phyloP scores from a whole-genome alignment of 371 early-diverging fungal species.

The Haplosporangium sp. region DNA sequence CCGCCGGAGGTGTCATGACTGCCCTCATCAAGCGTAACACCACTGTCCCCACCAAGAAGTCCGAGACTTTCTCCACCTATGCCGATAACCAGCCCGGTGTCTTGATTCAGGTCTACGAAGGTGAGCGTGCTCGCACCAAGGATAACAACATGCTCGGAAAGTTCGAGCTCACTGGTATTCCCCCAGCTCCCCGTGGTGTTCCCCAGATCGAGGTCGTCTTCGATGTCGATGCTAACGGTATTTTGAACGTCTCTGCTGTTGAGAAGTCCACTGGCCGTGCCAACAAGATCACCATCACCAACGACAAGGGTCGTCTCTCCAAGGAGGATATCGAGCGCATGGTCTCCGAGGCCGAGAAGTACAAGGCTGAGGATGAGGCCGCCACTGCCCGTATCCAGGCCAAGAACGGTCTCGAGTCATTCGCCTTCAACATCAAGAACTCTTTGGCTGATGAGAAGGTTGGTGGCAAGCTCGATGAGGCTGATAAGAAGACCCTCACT shows the following conservation, averaged over 20 bases:
- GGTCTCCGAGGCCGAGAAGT: constrained; percentile 97
- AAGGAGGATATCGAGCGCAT: constrained; percentile 98
- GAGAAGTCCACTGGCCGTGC: constrained; percentile 96
- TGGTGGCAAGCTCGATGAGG: constrained; percentile 80
- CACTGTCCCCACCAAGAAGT: constrained; percentile 97
- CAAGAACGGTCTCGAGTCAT: constrained; percentile 94
- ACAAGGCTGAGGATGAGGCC: constrained; percentile 94
- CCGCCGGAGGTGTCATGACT: constrained; percentile 98
- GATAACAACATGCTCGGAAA: constrained; percentile 97
- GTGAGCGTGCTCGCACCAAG: constrained; percentile 96
- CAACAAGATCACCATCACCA: constrained; percentile 98
- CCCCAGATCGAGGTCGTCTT: constrained; percentile 99
- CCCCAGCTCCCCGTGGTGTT: constrained; percentile 96
- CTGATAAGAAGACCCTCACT: constrained; percentile 88
- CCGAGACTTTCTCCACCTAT: constrained; percentile 98
- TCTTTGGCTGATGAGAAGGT: constrained; percentile 90
- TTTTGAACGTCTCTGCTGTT: constrained; percentile 95
- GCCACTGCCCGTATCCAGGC: constrained; percentile 89
- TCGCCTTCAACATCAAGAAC: constrained; percentile 95
- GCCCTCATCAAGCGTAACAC: constrained; percentile 97
- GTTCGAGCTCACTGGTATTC: constrained; percentile 97
- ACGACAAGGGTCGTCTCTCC: constrained; percentile 98
- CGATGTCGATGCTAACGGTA: constrained; percentile 98
- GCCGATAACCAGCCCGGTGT: constrained; percentile 99
- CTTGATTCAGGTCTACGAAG: constrained; percentile 97